Conservation (phyloP, 1,139 yeast species). For the Yamadazyma mexicana region DNA sequence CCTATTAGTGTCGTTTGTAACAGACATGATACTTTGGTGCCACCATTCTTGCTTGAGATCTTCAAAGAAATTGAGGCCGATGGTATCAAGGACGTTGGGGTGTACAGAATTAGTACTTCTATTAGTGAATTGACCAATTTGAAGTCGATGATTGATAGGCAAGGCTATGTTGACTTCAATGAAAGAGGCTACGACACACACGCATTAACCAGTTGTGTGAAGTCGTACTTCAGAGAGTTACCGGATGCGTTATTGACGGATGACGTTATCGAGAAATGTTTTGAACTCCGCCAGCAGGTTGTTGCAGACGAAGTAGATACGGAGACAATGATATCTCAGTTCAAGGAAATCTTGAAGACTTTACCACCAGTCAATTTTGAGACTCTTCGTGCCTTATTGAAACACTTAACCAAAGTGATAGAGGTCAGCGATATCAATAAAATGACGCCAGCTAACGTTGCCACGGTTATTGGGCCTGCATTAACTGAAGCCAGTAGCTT, state of each 20-base stretch:
- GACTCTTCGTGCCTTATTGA: slow-evolving; percentile 63
- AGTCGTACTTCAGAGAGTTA: slow-evolving; percentile 79
- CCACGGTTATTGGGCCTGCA: slow-evolving; percentile 72
- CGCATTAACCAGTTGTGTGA: slow-evolving; percentile 87
- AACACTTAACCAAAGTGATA: slow-evolving; percentile 67
- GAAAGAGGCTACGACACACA: slow-evolving; percentile 80
- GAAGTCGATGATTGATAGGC: slow-evolving; percentile 71
- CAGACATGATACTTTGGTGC: slow-evolving; percentile 64
- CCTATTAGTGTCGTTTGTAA: slow-evolving; percentile 76
- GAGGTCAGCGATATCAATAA: slow-evolving; percentile 61
- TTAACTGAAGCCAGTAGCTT: slow-evolving; percentile 58
- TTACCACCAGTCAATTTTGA: slow-evolving; percentile 69
- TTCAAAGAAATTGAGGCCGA: slow-evolving; percentile 75
- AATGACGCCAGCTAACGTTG: slow-evolving; percentile 79
- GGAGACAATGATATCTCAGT: slow-evolving; percentile 27
- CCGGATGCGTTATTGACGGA: slow-evolving; percentile 83
- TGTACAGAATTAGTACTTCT: slow-evolving; percentile 91
- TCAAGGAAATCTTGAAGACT: slow-evolving; percentile 44
- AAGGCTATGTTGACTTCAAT: slow-evolving; percentile 57
- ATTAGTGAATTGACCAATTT: slow-evolving; percentile 72
- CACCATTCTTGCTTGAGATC: slow-evolving; percentile 63
- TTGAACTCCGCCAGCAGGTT: slow-evolving; percentile 38
- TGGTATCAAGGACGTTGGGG: slow-evolving; percentile 88
- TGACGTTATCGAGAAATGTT: slow-evolving; percentile 48
- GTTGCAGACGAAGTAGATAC: slow-evolving; percentile 9